Percentiles rank a stretch among this genome's conserved stretches.
phyloP scores from a whole-genome alignment of 2,329 filamentous ascomycete genomes.

The Penicillium sp. region DNA sequence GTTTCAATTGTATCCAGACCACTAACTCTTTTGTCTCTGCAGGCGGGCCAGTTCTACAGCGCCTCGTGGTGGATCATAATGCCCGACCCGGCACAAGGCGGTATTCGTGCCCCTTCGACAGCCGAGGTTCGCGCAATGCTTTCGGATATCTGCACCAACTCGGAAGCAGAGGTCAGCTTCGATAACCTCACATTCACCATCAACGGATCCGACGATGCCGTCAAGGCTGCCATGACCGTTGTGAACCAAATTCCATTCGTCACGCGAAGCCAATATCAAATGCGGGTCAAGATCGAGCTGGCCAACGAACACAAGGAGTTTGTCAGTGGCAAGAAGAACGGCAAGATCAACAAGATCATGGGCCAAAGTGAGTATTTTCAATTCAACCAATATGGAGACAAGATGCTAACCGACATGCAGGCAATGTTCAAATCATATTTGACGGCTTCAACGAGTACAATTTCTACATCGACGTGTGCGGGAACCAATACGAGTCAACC shows the following conservation, averaged over 20 bases:
- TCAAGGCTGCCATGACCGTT: slow-evolving; percentile 91
- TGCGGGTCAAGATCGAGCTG: slow-evolving; percentile 96
- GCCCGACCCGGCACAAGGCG: slow-evolving; percentile 61
- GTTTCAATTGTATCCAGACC: background rate
- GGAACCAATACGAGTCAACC: slow-evolving; percentile 86
- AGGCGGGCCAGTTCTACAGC: slow-evolving; percentile 97
- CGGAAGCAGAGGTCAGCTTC: slow-evolving; percentile 89
- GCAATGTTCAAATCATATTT: slow-evolving; percentile 97
- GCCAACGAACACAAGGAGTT: slow-evolving; percentile 99
- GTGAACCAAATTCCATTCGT: slow-evolving; percentile 90
- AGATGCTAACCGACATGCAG: slow-evolving; percentile 36
- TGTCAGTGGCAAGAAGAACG: slow-evolving; percentile 98
- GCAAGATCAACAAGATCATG: slow-evolving; percentile 99
- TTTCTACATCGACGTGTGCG: slow-evolving; percentile 98
- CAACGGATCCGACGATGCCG: slow-evolving; percentile 91
- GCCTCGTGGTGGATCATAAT: slow-evolving; percentile 93
- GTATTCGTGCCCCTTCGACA: slow-evolving; percentile 58
- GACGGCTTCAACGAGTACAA: slow-evolving; percentile 99
- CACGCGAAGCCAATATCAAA: slow-evolving; percentile 81
- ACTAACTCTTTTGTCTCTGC: slow-evolving; percentile 3
- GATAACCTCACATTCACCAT: slow-evolving; percentile 92
- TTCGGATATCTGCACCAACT: slow-evolving; percentile 92
- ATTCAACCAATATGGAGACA: slow-evolving; percentile 5
- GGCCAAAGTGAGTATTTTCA: slow-evolving; percentile 70
- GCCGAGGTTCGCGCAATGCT: slow-evolving; percentile 84